Evolutionary conservation across 345 rosid genomes (phyloP).

Genomic region (Gossypium raimondii): DNA sequence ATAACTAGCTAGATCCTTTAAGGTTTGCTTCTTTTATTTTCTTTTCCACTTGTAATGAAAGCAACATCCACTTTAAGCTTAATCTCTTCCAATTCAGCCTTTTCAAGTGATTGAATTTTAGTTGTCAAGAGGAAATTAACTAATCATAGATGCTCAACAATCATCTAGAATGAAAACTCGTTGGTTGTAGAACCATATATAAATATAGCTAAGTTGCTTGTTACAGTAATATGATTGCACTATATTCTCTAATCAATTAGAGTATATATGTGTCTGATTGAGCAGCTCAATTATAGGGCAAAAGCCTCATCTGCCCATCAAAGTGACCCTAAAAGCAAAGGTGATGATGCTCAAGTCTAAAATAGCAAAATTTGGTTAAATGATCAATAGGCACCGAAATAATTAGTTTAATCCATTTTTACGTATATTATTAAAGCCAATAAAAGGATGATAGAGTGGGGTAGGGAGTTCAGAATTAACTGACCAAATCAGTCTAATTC

Average conservation of each 20-base stretch:
- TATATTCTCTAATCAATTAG: neutral
- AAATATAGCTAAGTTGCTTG: neutral
- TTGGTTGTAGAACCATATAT: neutral
- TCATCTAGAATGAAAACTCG: neutral
- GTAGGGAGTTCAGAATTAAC: too few relatives aligned
- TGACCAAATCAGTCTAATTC: fast-evolving
- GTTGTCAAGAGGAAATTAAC: neutral
- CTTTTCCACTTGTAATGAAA: neutral
- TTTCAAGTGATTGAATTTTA: neutral
- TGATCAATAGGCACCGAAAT: neutral
- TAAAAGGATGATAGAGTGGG: neutral
- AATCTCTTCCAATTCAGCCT: neutral
- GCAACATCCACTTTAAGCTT: neutral
- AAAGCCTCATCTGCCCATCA: neutral
- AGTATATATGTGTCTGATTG: neutral
- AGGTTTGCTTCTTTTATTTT: neutral
- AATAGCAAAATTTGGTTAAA: slow-evolving; percentile 2
- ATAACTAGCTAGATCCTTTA: neutral
- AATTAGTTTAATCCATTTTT: neutral
- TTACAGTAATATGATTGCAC: neutral
- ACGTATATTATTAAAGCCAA: neutral
- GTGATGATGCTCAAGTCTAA: neutral
- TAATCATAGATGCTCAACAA: neutral
- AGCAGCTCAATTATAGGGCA: neutral
- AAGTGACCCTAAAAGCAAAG: neutral